phyloP scores from a whole-genome alignment of 768 basidiomycete genomes.

The Tylopilus vinaceipallidus region DNA sequence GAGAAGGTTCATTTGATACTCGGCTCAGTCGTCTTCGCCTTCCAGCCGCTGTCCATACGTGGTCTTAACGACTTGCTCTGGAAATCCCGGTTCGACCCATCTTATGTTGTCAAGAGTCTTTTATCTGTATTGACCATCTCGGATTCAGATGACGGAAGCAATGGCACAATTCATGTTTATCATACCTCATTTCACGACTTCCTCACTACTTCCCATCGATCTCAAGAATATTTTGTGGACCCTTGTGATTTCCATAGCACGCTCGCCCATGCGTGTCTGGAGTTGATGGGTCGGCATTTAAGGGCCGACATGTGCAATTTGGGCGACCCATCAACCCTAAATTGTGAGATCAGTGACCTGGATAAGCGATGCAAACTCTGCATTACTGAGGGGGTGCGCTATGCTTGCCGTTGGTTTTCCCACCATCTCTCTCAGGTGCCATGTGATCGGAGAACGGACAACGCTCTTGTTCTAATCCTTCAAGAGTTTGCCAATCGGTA shows the following conservation, averaged over 20 bases:
- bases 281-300: conserved; percentile 16
- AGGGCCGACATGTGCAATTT: conserved; percentile 13
- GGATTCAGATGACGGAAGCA: neutral
- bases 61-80: conserved; percentile 14
- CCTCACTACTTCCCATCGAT: conserved; percentile 14
- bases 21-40: conserved; percentile 14
- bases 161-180: conserved; percentile 17
- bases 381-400: conserved; percentile 15
- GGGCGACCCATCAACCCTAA: conserved; percentile 9
- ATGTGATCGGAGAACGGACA: conserved; percentile 1
- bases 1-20: conserved; percentile 11
- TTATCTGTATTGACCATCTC: conserved; percentile 15
- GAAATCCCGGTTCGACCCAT: conserved; percentile 3
- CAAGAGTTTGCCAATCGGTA: conserved; percentile 8
- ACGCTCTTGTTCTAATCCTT: conserved; percentile 5
- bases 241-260: conserved; percentile 7
- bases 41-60: conserved; percentile 11
- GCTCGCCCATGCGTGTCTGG: conserved; percentile 14
- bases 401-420: conserved; percentile 23
- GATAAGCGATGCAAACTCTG: conserved; percentile 8
- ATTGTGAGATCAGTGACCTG: conserved; percentile 15
- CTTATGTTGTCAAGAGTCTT: conserved; percentile 12
- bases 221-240: conserved; percentile 15
- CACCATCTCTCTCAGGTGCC: conserved; percentile 14
- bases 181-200: conserved; percentile 25